Conservation (phyloP, 768 basidiomycete genomes). For the Megacollybia marginata region DNA sequence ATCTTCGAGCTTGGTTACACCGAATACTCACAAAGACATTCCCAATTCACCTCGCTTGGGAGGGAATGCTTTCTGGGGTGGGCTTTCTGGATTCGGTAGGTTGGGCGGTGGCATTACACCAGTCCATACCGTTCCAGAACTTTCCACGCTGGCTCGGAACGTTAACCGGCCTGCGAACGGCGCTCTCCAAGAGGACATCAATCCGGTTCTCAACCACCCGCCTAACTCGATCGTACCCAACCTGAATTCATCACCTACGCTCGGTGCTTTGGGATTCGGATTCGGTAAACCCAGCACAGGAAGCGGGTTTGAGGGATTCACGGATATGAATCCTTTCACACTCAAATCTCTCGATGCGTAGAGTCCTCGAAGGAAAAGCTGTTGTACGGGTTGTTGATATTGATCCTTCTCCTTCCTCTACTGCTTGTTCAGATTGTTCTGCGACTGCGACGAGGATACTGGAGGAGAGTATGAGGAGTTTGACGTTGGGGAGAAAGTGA, state of each 20-base stretch:
- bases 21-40: no score
- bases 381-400: constrained; percentile 76
- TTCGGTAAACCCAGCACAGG: constrained; percentile 7
- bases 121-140: constrained; percentile 79
- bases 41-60: no score
- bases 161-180: constrained; percentile 9
- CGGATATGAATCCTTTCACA: constrained; percentile 77
- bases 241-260: constrained; percentile 9
- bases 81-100: constrained; percentile 23
- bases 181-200: constrained; percentile 68
- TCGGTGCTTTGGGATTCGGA: constrained; percentile 8
- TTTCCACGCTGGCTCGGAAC: constrained; percentile 10
- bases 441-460: no score
- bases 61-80: no score
- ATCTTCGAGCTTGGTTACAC: no score
- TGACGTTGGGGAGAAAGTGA: no score
- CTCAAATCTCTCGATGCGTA: constrained; percentile 82
- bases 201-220: constrained; percentile 68
- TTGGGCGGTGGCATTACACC: constrained; percentile 69
- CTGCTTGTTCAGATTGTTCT: constrained; percentile 8
- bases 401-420: constrained; percentile 26
- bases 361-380: constrained; percentile 77
- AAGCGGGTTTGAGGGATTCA: no score
- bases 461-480: no score
- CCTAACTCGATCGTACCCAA: no score